A percentile compares a stretch with the other conserved stretches of the same genome.
Conservation (phyloP, 2,329 filamentous ascomycete species). For the Tolypocladium capitatum region DNA sequence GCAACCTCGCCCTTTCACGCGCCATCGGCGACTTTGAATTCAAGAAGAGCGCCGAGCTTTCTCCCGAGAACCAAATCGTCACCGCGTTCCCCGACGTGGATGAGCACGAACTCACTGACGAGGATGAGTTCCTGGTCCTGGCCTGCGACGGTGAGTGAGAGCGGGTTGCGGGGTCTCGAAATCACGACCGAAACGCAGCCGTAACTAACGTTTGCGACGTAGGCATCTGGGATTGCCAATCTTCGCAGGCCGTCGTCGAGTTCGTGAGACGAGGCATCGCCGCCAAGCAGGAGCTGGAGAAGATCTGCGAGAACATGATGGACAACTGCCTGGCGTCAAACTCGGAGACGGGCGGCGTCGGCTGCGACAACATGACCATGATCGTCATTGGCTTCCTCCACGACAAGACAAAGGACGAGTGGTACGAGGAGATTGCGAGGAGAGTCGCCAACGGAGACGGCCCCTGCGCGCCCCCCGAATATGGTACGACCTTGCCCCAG, state of each 20-base stretch:
- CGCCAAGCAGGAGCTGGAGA: slow-evolving; percentile 84
- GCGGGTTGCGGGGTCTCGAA: not conserved
- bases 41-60: slow-evolving; percentile 95
- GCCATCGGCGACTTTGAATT: slow-evolving; percentile 99
- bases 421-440: slow-evolving; percentile 92
- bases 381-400: slow-evolving; percentile 75
- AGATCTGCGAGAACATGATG: slow-evolving; percentile 99
- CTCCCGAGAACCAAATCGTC: slow-evolving; percentile 97
- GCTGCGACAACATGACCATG: slow-evolving; percentile 99
- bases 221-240: slow-evolving; percentile 99
- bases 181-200: too few species aligned
- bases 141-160: slow-evolving; percentile 69
- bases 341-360: slow-evolving; percentile 93
- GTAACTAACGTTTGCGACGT: slow-evolving; percentile 1
- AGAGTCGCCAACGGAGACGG: slow-evolving; percentile 94
- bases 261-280: slow-evolving; percentile 95
- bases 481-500: slow-evolving; percentile 62
- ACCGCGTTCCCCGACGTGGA: slow-evolving; percentile 94
- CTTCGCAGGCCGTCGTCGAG: slow-evolving; percentile 91
- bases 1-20: slow-evolving; percentile 89
- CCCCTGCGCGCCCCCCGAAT: slow-evolving; percentile 96
- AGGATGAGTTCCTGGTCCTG: slow-evolving; percentile 91
- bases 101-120: slow-evolving; percentile 75
- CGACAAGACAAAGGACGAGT: slow-evolving; percentile 90
- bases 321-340: slow-evolving; percentile 97